phyloP scores from a whole-genome alignment of 1,284 basidiomycete species.

The Boletus mariae region DNA sequence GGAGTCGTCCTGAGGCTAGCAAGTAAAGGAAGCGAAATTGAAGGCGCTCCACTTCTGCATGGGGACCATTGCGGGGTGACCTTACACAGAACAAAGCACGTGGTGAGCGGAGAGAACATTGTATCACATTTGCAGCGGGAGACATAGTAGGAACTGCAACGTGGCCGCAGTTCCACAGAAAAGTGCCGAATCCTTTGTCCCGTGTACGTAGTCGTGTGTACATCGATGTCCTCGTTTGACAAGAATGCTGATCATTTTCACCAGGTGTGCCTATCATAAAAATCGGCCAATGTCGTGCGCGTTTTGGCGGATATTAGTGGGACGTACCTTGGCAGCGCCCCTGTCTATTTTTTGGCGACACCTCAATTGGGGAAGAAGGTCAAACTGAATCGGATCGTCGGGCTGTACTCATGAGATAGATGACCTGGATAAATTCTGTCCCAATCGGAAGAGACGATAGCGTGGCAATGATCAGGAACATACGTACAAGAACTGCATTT shows the following conservation, averaged over 20 bases:
- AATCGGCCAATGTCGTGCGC: neutral
- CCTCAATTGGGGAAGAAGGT: conserved; percentile 1
- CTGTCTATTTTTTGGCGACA: conserved; percentile 1
- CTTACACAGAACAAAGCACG: conserved; percentile 3
- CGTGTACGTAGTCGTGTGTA: neutral
- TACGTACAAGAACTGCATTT: conserved; percentile 1
- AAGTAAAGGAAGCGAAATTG: neutral
- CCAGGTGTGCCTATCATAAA: neutral
- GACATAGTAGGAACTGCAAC: conserved; percentile 11
- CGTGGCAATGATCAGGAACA: neutral
- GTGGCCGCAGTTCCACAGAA: conserved; percentile 3
- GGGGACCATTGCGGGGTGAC: conserved; percentile 1
- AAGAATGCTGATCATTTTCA: conserved; percentile 13
- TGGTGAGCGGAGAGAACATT: conserved; percentile 2
- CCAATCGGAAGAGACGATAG: neutral
- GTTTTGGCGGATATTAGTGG: conserved; percentile 7
- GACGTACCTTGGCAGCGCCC: neutral
- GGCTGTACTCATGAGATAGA: neutral
- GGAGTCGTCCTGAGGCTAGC: neutral
- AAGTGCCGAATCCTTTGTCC: neutral
- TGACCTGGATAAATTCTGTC: neutral
- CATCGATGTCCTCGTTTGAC: neutral
- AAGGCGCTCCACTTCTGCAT: conserved; percentile 3
- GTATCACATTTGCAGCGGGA: conserved; percentile 9
- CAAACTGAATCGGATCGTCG: conserved; percentile 1